phyloP scores from a whole-genome alignment of 2,329 filamentous ascomycete species.

The Pseudogymnoascus sp. region DNA sequence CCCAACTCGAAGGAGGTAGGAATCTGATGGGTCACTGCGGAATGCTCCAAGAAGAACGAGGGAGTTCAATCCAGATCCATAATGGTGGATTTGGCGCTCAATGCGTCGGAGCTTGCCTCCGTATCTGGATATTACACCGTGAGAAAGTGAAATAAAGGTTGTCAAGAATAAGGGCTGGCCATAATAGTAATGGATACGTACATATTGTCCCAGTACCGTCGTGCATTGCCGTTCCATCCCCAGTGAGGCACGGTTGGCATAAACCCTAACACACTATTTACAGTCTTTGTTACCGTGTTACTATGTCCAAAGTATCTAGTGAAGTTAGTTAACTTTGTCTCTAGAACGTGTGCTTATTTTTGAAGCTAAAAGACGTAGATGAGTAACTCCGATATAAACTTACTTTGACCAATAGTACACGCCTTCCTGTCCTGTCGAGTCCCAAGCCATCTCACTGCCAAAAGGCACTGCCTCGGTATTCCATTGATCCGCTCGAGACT shows the following conservation, averaged over 20 bases:
- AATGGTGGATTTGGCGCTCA: slow-evolving; percentile 52
- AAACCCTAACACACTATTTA: slow-evolving; percentile 49
- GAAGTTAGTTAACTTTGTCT: background rate
- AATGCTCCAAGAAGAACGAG: slow-evolving; percentile 48
- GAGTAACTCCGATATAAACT: background rate
- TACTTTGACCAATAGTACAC: slow-evolving; percentile 50
- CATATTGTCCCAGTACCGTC: slow-evolving; percentile 55
- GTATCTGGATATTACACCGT: background rate
- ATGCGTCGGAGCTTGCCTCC: slow-evolving; percentile 33
- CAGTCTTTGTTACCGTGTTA: slow-evolving; percentile 42
- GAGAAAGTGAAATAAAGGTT: background rate
- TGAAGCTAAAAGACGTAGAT: slow-evolving; percentile 27
- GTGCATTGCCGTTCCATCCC: slow-evolving; percentile 57
- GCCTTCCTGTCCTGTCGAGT: slow-evolving; percentile 55
- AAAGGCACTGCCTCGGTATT: slow-evolving; percentile 46
- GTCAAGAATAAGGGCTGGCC: background rate
- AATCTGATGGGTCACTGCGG: slow-evolving; percentile 38
- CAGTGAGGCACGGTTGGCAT: slow-evolving; percentile 53
- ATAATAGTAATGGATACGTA: slow-evolving; percentile 19
- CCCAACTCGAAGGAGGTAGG: slow-evolving; percentile 47
- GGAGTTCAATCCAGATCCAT: slow-evolving; percentile 52
- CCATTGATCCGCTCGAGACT: slow-evolving; percentile 43
- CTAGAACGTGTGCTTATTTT: background rate
- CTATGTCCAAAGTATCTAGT: slow-evolving; percentile 41
- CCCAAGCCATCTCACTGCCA: slow-evolving; percentile 57